Evolutionary conservation across 1,284 basidiomycete species (phyloP).

Genomic region (Bondarzewia mesenterica): DNA sequence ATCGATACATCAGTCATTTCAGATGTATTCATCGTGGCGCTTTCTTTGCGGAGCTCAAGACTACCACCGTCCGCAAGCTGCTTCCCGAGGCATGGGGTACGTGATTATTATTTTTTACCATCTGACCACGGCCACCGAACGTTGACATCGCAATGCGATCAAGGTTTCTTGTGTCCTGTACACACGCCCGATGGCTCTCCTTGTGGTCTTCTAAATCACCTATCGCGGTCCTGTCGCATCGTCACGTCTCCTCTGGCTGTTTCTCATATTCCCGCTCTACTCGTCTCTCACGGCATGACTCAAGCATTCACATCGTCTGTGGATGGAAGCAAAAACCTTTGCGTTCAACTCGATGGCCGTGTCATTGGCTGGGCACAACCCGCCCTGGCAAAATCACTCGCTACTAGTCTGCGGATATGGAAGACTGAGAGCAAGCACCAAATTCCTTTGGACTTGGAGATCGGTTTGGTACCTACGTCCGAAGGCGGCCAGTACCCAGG

Average conservation of each 20-base stretch:
- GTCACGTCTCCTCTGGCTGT: slow-evolving; percentile 75
- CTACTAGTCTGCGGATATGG: slow-evolving; percentile 83
- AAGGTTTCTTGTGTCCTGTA: slow-evolving; percentile 96
- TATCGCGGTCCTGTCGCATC: slow-evolving; percentile 91
- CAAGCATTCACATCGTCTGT: slow-evolving; percentile 76
- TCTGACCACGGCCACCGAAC: background rate
- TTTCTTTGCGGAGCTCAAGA: slow-evolving; percentile 99
- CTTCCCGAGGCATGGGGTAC: slow-evolving; percentile 97
- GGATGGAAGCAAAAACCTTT: slow-evolving; percentile 77
- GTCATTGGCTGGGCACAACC: slow-evolving; percentile 95
- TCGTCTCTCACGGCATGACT: slow-evolving; percentile 91
- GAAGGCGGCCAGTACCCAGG: slow-evolving; percentile 97
- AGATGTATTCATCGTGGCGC: slow-evolving; percentile 98
- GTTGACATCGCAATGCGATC: background rate
- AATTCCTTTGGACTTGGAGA: slow-evolving; percentile 91
- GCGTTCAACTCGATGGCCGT: slow-evolving; percentile 90
- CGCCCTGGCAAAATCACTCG: slow-evolving; percentile 71
- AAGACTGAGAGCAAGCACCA: slow-evolving; percentile 86
- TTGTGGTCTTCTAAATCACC: slow-evolving; percentile 96
- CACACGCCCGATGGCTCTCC: slow-evolving; percentile 99
- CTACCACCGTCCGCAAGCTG: slow-evolving; percentile 94
- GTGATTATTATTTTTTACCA: slow-evolving; percentile 17
- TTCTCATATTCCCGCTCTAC: slow-evolving; percentile 74
- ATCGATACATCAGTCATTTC: slow-evolving; percentile 98
- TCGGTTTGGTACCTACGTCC: slow-evolving; percentile 86